Percentiles rank a stretch among this genome's conserved stretches.
Evolutionary conservation across 2,329 filamentous ascomycete genomes (phyloP).

Genomic region (Ciborinia camelliae): DNA sequence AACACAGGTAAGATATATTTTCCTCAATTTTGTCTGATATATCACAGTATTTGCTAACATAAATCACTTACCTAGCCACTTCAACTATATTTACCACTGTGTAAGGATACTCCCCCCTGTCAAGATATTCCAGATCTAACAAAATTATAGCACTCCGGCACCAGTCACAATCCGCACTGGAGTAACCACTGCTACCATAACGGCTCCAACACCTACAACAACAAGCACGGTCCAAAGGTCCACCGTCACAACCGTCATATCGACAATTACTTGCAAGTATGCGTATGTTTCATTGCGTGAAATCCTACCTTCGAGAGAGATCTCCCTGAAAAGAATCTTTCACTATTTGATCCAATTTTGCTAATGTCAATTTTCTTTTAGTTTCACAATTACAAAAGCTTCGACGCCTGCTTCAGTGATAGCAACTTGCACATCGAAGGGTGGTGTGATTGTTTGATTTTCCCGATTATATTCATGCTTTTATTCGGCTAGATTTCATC

Average conservation of each 20-base stretch:
- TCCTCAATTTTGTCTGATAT: too few species aligned
- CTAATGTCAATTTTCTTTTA: not conserved
- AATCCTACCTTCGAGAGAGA: not conserved
- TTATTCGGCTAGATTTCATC: not conserved
- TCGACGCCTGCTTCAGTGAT: slow-evolving; percentile 11
- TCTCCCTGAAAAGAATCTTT: too few species aligned
- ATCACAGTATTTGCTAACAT: not conserved
- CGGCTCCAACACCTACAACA: slow-evolving; percentile 12
- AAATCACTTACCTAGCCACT: not conserved
- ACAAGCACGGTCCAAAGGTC: slow-evolving; percentile 1
- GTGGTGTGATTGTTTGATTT: slow-evolving; percentile 4
- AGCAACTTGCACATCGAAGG: slow-evolving; percentile 9
- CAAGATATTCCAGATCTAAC: not conserved
- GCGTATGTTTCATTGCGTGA: slow-evolving; percentile 6
- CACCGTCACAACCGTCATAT: not conserved
- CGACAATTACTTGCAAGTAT: slow-evolving; percentile 12
- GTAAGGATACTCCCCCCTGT: not conserved
- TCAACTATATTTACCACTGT: not conserved
- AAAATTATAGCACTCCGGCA: slow-evolving; percentile 8
- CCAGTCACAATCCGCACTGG: slow-evolving; percentile 10
- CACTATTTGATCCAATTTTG: not conserved
- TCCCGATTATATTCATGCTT: not conserved
- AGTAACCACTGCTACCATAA: slow-evolving; percentile 9
- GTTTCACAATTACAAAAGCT: slow-evolving; percentile 14
- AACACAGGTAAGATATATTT: slow-evolving; percentile 9